Conservation (phyloP, 2,329 filamentous ascomycete genomes). For the Fusarium armeniacum region DNA sequence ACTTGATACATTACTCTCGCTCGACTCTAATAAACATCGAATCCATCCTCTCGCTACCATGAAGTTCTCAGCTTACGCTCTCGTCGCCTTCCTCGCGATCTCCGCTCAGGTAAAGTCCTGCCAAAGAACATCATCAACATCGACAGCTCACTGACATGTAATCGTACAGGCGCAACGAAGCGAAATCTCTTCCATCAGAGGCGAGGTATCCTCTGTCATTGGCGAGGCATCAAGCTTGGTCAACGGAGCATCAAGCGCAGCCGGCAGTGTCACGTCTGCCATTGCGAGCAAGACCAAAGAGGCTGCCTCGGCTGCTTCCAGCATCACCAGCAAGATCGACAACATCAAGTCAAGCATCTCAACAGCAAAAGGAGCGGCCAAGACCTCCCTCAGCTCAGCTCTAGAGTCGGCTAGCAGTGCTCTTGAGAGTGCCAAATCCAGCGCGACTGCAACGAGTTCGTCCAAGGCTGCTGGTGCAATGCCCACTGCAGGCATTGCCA, state of each 20-base stretch:
- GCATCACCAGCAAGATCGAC: background rate
- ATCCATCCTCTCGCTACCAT: background rate
- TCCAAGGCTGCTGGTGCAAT: background rate
- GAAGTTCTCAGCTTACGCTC: background rate
- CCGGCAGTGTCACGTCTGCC: background rate
- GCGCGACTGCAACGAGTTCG: background rate
- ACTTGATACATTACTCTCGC: background rate
- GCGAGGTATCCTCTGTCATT: background rate
- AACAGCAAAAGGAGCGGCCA: background rate
- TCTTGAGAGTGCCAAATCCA: background rate
- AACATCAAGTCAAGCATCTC: background rate
- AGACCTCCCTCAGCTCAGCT: background rate
- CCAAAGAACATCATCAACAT: background rate
- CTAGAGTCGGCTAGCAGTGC: background rate
- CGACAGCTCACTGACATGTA: background rate
- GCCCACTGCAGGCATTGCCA: background rate
- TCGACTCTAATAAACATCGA: background rate
- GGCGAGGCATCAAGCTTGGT: background rate
- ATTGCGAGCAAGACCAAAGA: background rate
- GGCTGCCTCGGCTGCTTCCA: background rate
- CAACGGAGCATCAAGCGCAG: background rate
- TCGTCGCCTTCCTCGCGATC: background rate
- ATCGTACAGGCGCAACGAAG: background rate
- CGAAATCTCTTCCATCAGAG: background rate
- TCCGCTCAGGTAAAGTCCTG: background rate